phyloP scores from a whole-genome alignment of 306 rosid genomes.

The Acacia melanoxylon region DNA sequence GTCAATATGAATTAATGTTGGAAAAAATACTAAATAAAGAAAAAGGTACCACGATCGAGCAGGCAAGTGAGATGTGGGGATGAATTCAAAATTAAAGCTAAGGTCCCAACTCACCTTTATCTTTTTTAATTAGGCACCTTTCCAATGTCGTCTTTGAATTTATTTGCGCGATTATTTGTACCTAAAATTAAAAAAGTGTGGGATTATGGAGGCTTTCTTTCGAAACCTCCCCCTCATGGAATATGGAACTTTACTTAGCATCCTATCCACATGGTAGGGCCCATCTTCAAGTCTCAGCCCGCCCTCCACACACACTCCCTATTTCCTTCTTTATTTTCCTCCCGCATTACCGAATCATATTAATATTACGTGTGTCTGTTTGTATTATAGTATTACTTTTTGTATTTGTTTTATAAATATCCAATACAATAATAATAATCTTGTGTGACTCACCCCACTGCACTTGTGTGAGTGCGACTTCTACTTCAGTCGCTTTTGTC shows the following conservation, averaged over 20 bases:
- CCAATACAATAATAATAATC: not conserved
- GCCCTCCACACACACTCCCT: not conserved
- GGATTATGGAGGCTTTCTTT: not conserved
- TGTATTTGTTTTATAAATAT: not conserved
- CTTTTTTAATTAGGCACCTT: not conserved
- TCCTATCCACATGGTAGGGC: not conserved
- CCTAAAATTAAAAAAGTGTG: too few relatives aligned
- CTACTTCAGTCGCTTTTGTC: not conserved
- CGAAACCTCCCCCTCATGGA: not conserved
- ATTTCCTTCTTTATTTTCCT: not conserved
- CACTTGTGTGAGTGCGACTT: not conserved
- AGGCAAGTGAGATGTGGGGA: not conserved
- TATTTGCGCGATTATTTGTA: not conserved
- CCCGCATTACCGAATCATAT: not conserved
- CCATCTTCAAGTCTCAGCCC: not conserved
- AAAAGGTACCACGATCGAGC: not conserved
- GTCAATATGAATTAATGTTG: too few relatives aligned
- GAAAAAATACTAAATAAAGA: not conserved
- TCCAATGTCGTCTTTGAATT: slow-evolving; percentile 27
- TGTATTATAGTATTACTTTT: not conserved
- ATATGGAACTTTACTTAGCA: not conserved
- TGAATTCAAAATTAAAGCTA: not conserved
- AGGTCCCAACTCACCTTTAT: not conserved
- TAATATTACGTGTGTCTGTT: not conserved
- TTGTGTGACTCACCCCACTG: not conserved